Evolutionary conservation across 768 basidiomycete genomes (phyloP), one percentile per base, ranked within the genome.

Genomic region (Tulasnella sp.): DNA sequence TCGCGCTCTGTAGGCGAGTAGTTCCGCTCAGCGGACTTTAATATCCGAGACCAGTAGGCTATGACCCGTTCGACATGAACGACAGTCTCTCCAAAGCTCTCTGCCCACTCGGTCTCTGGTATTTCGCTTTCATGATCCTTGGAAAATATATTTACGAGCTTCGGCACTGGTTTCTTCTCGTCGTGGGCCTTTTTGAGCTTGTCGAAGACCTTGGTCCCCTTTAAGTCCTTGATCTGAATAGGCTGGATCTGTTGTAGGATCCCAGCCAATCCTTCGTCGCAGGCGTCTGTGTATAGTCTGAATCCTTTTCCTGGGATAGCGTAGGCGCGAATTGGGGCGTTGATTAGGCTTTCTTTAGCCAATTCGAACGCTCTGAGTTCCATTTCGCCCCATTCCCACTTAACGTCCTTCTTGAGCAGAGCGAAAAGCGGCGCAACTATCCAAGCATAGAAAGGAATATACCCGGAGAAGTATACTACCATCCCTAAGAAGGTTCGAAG

Each of bases 1-100:
- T 83, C 81, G 26, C 79, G 19, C 75, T 83, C 81, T 0, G 82
- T 83, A 0, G 79, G 76, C 0, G 81, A 81, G 47, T 83, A 83
- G 59, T 80, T 80, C 5, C 76, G 29, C 69, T 83, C 80, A 0
- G 82, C 78, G 0, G 78, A 75, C 75, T 81, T 77, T 12, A 81
- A 65, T 0, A 78, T 76, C 7, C 77, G 47, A 17, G 75, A 76
- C 80, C 80, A 80, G 67, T 80, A 80, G 11, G 76, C 40, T 7
- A 40, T 79, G 0, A 81, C 79, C 26, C 79, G 34, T 73, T 81
- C 80, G 0, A 81, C 72, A 44, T 80, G 47, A 0, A 82, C 79
- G 0, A 70, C 71, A 0, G 82, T 82, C 3, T 80, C 77, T 32
- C 82, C 78, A 72, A 72, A 78, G 71, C 37, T 78, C 78, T 22